phyloP scores from a whole-genome alignment of 352 stramenopile genomes.

The Phytophthora pini region DNA sequence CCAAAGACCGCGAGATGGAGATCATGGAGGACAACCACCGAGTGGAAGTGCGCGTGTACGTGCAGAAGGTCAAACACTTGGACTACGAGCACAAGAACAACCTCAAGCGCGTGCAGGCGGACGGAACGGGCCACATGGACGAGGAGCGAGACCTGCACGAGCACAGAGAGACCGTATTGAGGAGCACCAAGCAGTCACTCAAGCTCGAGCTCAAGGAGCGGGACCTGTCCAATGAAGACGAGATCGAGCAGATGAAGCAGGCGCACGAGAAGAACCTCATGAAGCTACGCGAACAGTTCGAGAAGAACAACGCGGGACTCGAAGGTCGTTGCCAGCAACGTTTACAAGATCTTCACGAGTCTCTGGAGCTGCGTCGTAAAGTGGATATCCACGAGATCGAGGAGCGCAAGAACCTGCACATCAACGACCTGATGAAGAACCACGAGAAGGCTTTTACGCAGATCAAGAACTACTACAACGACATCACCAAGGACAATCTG shows the following conservation, averaged over 20 bases:
- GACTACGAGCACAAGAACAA: slow-evolving; percentile 96
- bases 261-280: slow-evolving; percentile 93
- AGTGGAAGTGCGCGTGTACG: slow-evolving; percentile 93
- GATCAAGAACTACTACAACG: slow-evolving; percentile 97
- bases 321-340: slow-evolving; percentile 73
- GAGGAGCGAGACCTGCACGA: slow-evolving; percentile 80
- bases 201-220: slow-evolving; percentile 86
- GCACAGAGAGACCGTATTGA: slow-evolving; percentile 67
- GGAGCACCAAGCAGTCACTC: slow-evolving; percentile 75
- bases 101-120: slow-evolving; percentile 82
- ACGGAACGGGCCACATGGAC: slow-evolving; percentile 71
- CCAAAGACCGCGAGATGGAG: slow-evolving; percentile 96
- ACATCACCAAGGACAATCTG: slow-evolving; percentile 95
- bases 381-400: slow-evolving; percentile 95
- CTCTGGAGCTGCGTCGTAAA: slow-evolving; percentile 92
- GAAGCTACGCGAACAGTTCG: slow-evolving; percentile 92
- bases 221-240: slow-evolving; percentile 87
- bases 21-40: slow-evolving; percentile 96
- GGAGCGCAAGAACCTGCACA: slow-evolving; percentile 95
- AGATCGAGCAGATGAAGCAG: slow-evolving; percentile 91
- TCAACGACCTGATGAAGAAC: slow-evolving; percentile 96
- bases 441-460: slow-evolving; percentile 93
- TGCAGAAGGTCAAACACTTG: slow-evolving; percentile 96
- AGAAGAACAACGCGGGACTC: slow-evolving; percentile 84
- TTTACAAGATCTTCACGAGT: slow-evolving; percentile 76